Evolutionary conservation across 371 early-diverging fungal genomes (phyloP).

Genomic region (Choanephora cucurbitarum): DNA sequence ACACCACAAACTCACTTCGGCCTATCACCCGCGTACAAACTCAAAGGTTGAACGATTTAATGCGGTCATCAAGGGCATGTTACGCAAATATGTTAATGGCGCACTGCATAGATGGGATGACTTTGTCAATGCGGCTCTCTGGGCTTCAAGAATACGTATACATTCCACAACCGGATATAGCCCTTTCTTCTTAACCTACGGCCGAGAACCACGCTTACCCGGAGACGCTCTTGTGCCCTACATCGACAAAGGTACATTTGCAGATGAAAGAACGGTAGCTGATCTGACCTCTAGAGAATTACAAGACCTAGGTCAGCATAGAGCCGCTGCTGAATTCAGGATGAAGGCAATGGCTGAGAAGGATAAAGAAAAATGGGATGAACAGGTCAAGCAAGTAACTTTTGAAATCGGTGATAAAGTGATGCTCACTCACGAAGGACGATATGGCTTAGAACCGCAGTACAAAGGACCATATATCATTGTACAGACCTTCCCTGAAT

Average conservation of each 20-base stretch:
- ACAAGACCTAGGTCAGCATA: constrained; percentile 9
- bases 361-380: constrained; percentile 29
- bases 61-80: neutral
- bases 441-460: constrained; percentile 9
- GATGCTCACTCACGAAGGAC: constrained; percentile 4
- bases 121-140: no score
- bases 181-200: no score
- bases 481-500: neutral
- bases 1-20: constrained; percentile 21
- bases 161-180: no score
- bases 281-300: constrained; percentile 7
- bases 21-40: constrained; percentile 24
- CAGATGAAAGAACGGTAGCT: constrained; percentile 8
- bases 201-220: no score
- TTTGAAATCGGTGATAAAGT: constrained; percentile 17
- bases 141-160: no score
- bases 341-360: constrained; percentile 8
- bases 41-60: constrained; percentile 22
- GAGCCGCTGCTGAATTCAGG: constrained; percentile 12
- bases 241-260: neutral
- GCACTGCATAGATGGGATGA: no score
- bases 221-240: no score
- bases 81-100: no score
- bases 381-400: neutral
- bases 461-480: constrained; percentile 16